Base-by-base conservation (phyloP, 352 stramenopile genomes). In the Phytophthora lateralis region DNA sequence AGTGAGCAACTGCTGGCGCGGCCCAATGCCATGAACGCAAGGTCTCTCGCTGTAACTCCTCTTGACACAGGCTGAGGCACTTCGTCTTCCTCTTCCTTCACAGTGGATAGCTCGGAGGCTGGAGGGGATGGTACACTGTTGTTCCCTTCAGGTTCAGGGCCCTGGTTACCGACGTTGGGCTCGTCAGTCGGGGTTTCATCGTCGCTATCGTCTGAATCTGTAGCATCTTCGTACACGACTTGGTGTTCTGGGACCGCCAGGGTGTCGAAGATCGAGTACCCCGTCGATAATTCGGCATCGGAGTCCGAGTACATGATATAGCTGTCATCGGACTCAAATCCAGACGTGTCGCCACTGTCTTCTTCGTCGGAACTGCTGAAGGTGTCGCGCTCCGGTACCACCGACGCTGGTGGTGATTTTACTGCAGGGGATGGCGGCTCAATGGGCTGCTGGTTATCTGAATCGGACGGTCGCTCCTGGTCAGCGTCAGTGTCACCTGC, bases 261-360 rank as follows among this genome's bases (percentile, higher is more conserved):
- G 17, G 38, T 44, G 38, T 44, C 56, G 44, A 64, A 56, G 9
- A 60, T 53, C 15, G 48, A 71, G n/a, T 63, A 66, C 1, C 38
- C 49, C 5, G 69, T 62, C 14, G 67, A 67, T 27, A 63, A 71
- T 26, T 77, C 68, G 21, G 66, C 71, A n/a, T 80, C 71, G n/a
- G 76, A 75, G 48, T 75, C 66, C 2, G 56, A 66, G n/a, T 62
- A 71, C 8, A 71, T 63, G 15, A 61, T 53, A 12, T 69, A 68
- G 47, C 71, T 80, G 12, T 71, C 65, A 26, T 72, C 63, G n/a
- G 70, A 64, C 6, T 70, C 63, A 24, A 56, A 66, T 1, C 49
- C 47, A 17, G 58, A 73, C 4, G 56, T 69, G 26, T 61, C 52
- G 26, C 30, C 63, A 32, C 24, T 52, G 5, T 63, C 52, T 29